Evolutionary conservation across 257 asterid genomes (phyloP).

Genomic region (Jasminum sambac): DNA sequence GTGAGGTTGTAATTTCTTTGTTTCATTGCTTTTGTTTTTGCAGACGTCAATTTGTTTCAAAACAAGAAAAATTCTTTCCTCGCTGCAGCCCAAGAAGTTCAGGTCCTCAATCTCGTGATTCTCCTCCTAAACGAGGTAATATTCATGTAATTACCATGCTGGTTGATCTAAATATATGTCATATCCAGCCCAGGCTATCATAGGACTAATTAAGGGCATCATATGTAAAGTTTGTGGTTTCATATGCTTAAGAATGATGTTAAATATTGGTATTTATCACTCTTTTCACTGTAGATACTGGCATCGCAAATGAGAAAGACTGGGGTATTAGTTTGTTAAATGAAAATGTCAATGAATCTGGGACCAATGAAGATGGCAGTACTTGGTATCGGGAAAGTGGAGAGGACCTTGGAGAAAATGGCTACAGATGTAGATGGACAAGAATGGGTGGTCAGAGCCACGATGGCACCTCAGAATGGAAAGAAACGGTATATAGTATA

Average conservation of each 20-base stretch:
- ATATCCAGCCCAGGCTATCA: background rate
- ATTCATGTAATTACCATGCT: conserved; percentile 4
- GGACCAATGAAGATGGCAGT: conserved; percentile 86
- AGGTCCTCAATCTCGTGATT: conserved; percentile 92
- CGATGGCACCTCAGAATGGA: conserved; percentile 86
- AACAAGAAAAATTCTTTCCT: conserved; percentile 65
- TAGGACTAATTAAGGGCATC: background rate
- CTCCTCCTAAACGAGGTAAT: conserved; percentile 95
- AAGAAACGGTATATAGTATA: conserved; percentile 88
- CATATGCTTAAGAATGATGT: background rate
- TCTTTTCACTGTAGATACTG: conserved; percentile 62
- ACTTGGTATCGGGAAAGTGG: conserved; percentile 91
- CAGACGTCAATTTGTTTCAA: conserved; percentile 63
- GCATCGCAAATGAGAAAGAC: conserved; percentile 95
- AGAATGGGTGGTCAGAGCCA: conserved; percentile 89
- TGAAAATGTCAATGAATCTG: conserved; percentile 73
- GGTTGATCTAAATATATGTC: background rate
- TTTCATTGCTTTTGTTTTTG: conserved; percentile 13
- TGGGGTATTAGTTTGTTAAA: conserved; percentile 86
- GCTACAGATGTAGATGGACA: conserved; percentile 92
- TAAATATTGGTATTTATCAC: conserved; percentile 11
- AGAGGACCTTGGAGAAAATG: conserved; percentile 93
- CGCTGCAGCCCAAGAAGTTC: conserved; percentile 70
- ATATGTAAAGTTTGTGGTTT: background rate
- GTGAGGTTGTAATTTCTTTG: conserved; percentile 6